Evolutionary conservation across 129 eudicot species (phyloP).

Genomic region (Pulicaria dysenterica): DNA sequence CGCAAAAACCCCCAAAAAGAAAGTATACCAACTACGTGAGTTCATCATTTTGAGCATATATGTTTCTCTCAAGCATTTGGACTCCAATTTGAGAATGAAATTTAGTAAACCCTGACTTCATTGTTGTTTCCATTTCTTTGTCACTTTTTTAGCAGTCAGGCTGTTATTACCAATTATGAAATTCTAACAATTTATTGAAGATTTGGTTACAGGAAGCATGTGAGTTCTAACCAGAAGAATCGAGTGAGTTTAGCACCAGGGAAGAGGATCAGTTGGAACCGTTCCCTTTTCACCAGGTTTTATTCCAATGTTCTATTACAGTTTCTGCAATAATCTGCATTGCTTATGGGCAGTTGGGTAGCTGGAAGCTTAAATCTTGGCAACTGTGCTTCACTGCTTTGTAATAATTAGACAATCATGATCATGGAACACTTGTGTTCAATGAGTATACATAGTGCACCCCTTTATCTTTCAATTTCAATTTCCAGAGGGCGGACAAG

Average conservation of each 20-base stretch:
- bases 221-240: conserved; percentile 38
- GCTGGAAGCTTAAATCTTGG: background rate
- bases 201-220: conserved; percentile 44
- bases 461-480: background rate
- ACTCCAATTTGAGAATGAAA: background rate
- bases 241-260: conserved; percentile 69
- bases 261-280: conserved; percentile 85
- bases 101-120: too few species aligned
- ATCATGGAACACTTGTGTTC: background rate
- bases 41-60: background rate
- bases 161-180: background rate
- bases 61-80: too few species aligned
- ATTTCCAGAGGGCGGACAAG: conserved; percentile 85
- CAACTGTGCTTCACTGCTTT: background rate
- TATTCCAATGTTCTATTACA: background rate
- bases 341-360: background rate
- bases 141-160: background rate
- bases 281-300: conserved; percentile 95
- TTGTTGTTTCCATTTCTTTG: background rate
- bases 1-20: conserved; percentile 38
- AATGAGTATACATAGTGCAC: background rate
- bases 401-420: too few species aligned
- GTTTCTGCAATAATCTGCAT: background rate
- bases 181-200: too few species aligned
- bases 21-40: conserved; percentile 16